These are phyloP conservation scores for carrot (Daucus carota) DNA, from an alignment of 129 eudicot species.

Conservation along the genomic window DNA sequence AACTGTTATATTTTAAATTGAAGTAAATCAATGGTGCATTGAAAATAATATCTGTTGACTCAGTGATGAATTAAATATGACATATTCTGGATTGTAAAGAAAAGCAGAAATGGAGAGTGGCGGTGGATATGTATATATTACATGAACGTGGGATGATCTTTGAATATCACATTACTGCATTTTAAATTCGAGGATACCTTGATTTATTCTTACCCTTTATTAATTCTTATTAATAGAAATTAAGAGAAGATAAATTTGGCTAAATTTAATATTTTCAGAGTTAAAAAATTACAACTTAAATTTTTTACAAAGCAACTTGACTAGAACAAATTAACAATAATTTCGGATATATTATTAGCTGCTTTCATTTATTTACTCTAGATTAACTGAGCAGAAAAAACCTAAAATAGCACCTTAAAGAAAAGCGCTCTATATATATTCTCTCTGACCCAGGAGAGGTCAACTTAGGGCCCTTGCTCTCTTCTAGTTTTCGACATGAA, in stretches of 20 bases:
- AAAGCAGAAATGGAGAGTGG: background rate
- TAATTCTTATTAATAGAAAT: too few species aligned
- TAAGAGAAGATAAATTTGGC: too few species aligned
- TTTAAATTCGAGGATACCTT: background rate
- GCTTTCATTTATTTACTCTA: too few species aligned
- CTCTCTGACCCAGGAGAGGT: background rate
- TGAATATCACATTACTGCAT: constrained; percentile 1
- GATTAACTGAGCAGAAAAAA: background rate
- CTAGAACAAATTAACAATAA: too few species aligned
- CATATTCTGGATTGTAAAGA: background rate
- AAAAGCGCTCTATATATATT: background rate
- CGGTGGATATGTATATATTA: constrained; percentile 7
- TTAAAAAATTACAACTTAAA: too few species aligned
- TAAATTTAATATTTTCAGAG: too few species aligned
- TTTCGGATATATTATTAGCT: too few species aligned
- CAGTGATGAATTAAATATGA: background rate
- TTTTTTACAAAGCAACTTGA: too few species aligned
- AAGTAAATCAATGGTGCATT: too few species aligned
- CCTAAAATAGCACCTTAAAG: background rate
- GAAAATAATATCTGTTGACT: background rate
- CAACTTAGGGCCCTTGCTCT: background rate
- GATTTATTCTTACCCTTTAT: background rate
- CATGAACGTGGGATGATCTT: constrained; percentile 13
- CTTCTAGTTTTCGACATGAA: background rate
- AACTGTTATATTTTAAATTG: too few species aligned